Base-by-base conservation (phyloP, 176 grass and related monocot species). In the Musa beccarii region DNA sequence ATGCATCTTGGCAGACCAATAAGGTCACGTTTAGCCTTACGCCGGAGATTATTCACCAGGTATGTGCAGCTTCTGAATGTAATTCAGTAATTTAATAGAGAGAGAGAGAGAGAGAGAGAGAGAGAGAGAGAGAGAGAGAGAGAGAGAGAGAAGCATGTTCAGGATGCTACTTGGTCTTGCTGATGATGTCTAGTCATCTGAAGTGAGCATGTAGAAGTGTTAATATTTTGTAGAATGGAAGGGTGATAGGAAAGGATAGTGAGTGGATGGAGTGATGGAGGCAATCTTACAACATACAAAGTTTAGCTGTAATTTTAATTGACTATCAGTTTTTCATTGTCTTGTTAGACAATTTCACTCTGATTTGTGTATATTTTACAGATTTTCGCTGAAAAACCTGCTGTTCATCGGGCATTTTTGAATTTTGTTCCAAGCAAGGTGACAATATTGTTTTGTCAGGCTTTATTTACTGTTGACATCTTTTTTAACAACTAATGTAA, bases 331-430 rank as follows among this genome's bases (percentile, higher is more conserved):
- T 43, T 43, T 43, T 43, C 34, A 43, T 43, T 43, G 34, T 43
- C 34, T 70, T 51, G 12, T 55, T 34, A 7, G 25, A 28, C 9
- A 16, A 74, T 29, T 19, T 7, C 9, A 17, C 72, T 68, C 57
- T 17, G 75, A 59, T 71, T 86, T 20, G 63, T 59, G n/a, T n/a
- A 15, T 78, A 59, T 75, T 68, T 81, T 84, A 55, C 86, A 97
- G 94, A 97, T 93, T 85, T 97, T 97, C 86, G 84, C 94, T 56
- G 94, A 97, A 88, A 97, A 97, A 51, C 94, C 94, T 81, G 90
- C 94, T 71, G 90, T 97, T 52, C 94, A 88, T 85, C 79, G 90
- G 59, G 94, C 94, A 76, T 97, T 89, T 93, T 84, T 97, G 61
- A 76, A 90, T 80, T 88, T 73, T 53, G 94, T 97, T 76, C 94